Conservation (phyloP, 2,329 filamentous ascomycete species). For the Aspergillus sergii region DNA sequence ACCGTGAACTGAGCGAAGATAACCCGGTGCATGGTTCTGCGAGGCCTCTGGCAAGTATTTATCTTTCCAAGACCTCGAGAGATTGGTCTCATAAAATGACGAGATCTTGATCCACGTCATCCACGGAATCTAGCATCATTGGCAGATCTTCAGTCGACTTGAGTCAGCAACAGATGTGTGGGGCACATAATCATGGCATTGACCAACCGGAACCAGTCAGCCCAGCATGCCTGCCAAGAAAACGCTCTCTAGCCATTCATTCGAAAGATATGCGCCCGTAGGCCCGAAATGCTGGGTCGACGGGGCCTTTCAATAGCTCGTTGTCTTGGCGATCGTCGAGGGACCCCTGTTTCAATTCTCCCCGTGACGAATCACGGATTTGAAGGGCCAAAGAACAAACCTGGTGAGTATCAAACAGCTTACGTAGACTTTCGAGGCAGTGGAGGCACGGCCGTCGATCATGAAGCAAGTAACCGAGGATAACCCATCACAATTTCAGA, state of each 20-base stretch:
- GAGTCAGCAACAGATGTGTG: neutral
- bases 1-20: neutral
- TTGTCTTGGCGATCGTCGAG: slow-evolving; percentile 2
- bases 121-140: neutral
- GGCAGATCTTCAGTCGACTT: neutral
- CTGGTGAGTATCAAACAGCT: neutral
- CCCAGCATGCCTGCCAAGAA: neutral
- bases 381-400: neutral
- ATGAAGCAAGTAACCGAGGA: neutral
- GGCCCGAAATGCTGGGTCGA: slow-evolving; percentile 1
- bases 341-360: neutral
- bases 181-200: neutral
- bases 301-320: neutral
- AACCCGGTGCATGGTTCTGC: neutral
- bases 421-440: neutral
- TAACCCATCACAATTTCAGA: neutral
- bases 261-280: neutral
- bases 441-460: neutral
- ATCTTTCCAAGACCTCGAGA: neutral
- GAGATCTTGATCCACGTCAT: neutral
- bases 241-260: neutral
- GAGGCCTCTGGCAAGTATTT: neutral
- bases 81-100: neutral
- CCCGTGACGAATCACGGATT: neutral
- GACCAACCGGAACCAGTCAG: neutral